Percentiles rank a stretch among this genome's conserved stretches.
phyloP scores from a whole-genome alignment of 75 land plant species.

The Isoetes taiwanensis region DNA sequence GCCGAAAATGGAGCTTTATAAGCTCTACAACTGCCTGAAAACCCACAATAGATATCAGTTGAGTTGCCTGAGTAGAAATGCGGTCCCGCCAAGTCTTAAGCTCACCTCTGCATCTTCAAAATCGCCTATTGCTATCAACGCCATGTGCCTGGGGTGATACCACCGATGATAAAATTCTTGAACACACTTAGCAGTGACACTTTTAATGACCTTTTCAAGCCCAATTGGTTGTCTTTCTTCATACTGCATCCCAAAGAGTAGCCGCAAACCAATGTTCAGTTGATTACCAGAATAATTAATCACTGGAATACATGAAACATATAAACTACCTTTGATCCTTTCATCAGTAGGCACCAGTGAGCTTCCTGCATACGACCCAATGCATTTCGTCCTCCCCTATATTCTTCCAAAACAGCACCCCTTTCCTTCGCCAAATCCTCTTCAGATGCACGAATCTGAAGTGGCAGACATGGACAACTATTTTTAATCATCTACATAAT shows the following conservation, averaged over 20 bases:
- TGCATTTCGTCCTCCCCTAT: conserved; percentile 87
- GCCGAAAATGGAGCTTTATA: conserved; percentile 66
- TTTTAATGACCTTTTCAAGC: conserved; percentile 73
- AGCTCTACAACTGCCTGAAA: conserved; percentile 76
- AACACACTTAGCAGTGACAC: conserved; percentile 52
- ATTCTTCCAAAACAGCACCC: conserved; percentile 96
- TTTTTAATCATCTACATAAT: neutral
- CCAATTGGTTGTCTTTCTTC: conserved; percentile 95
- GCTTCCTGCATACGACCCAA: conserved; percentile 92
- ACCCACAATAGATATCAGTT: conserved; percentile 7
- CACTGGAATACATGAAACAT: neutral
- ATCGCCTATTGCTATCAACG: conserved; percentile 90
- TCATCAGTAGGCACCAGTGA: conserved; percentile 85
- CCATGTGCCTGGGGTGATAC: conserved; percentile 88
- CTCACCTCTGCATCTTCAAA: conserved; percentile 77
- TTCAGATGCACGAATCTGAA: conserved; percentile 71
- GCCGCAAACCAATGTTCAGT: no score
- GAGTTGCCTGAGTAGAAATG: neutral
- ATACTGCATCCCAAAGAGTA: conserved; percentile 44
- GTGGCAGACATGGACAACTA: neutral
- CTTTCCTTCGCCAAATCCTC: conserved; percentile 95
- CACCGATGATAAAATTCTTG: conserved; percentile 69
- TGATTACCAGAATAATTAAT: neutral
- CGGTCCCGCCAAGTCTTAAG: neutral
- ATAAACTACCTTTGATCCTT: conserved; percentile 71